Conservation (phyloP, 257 asterid genomes). For the Euphrasia confusa region DNA sequence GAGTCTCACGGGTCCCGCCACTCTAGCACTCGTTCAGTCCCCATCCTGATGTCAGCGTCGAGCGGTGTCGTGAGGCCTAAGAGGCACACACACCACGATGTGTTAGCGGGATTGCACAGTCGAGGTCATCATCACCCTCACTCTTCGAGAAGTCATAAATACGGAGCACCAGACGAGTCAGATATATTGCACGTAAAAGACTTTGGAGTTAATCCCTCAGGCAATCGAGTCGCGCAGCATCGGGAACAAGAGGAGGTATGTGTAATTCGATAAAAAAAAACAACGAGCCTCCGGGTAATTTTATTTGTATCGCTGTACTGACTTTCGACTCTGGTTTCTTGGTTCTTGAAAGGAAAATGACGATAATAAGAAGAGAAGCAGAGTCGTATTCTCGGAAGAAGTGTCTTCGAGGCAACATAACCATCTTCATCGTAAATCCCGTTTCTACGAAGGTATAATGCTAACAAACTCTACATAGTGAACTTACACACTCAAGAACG, state of each 20-base stretch:
- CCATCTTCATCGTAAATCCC: conserved; percentile 45
- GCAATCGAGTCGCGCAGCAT: conserved; percentile 21
- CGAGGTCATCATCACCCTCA: conserved; percentile 10
- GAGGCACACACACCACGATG: conserved; percentile 34
- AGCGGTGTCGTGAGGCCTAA: conserved; percentile 41
- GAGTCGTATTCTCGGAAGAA: conserved; percentile 44
- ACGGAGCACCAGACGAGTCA: conserved; percentile 4
- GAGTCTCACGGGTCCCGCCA: conserved; percentile 55
- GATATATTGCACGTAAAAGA: conserved; percentile 18
- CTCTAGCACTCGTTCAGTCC: conserved; percentile 60
- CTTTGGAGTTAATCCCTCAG: not conserved
- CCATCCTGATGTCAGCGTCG: conserved; percentile 46
- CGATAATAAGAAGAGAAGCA: conserved; percentile 32
- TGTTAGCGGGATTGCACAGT: conserved; percentile 29
- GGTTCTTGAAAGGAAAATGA: conserved; percentile 37
- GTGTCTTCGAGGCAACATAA: conserved; percentile 32
- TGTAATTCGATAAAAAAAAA: not conserved
- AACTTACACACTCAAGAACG: no score
- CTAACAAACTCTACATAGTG: not conserved
- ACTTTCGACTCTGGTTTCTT: not conserved
- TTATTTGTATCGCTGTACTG: not conserved
- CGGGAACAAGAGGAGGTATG: conserved; percentile 22
- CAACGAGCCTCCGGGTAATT: not conserved
- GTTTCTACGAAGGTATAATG: conserved; percentile 57
- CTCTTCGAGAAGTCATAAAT: conserved; percentile 32